Percentiles rank a stretch among this genome's conserved stretches.
phyloP scores from a whole-genome alignment of 83 land plant genomes.

The Picea abies region DNA sequence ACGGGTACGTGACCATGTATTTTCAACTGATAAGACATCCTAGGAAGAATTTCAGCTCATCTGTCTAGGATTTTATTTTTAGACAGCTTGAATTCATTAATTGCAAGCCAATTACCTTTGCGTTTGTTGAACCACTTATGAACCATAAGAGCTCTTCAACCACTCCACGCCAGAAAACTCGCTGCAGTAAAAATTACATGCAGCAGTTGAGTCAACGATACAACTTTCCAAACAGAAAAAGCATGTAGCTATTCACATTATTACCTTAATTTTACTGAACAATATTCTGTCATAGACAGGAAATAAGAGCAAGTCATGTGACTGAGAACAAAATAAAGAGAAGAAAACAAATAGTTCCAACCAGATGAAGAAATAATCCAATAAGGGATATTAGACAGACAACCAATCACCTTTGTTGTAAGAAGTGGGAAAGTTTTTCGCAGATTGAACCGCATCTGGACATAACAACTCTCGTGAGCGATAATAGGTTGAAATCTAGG shows the following conservation, averaged over 20 bases:
- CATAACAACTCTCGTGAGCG: neutral
- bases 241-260: no score
- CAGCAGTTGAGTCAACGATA: neutral
- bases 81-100: neutral
- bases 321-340: neutral
- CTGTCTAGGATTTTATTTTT: neutral
- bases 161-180: constrained; percentile 96
- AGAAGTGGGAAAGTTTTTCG: constrained; percentile 86
- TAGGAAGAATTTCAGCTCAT: neutral
- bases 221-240: no score
- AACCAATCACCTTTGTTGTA: constrained; percentile 79
- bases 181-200: constrained; percentile 37
- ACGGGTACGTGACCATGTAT: neutral
- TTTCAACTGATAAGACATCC: neutral
- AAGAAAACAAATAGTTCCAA: neutral
- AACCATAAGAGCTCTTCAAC: constrained; percentile 99
- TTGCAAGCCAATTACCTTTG: constrained; percentile 63
- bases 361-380: neutral
- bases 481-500: neutral
- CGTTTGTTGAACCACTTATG: constrained; percentile 98
- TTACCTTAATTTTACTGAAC: no score
- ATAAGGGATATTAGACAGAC: neutral
- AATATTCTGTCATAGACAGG: no score
- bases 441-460: constrained; percentile 76
- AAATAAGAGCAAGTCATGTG: neutral